Percentiles rank a stretch among this genome's conserved stretches.
Conservation (phyloP, 1,284 basidiomycete species). For the Ceratobasidium papillatum region DNA sequence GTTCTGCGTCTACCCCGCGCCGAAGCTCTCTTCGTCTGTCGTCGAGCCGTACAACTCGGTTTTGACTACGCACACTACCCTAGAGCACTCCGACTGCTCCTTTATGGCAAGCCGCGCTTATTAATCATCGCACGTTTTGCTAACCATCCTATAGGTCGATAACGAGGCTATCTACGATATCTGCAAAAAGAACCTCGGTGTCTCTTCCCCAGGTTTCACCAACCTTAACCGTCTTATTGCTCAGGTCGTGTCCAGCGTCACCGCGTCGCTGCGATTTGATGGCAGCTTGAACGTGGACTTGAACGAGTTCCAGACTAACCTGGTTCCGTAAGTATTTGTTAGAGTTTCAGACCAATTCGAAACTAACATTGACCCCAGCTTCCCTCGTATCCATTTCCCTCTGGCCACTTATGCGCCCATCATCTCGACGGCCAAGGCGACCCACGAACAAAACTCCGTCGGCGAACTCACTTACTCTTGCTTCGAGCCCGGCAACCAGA, state of each 20-base stretch:
- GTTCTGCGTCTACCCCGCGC: constrained; percentile 97
- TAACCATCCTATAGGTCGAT: constrained; percentile 69
- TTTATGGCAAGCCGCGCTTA: constrained; percentile 78
- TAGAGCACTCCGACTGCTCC: constrained; percentile 99
- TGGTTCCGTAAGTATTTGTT: constrained; percentile 80
- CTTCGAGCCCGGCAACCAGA: constrained; percentile 98
- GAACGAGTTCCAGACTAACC: constrained; percentile 98
- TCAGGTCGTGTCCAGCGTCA: constrained; percentile 97
- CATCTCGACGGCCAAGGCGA: constrained; percentile 83
- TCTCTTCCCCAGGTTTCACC: constrained; percentile 87
- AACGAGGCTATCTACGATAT: constrained; percentile 99
- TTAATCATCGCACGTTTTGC: constrained; percentile 14
- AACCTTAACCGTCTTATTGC: constrained; percentile 98
- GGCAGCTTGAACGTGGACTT: constrained; percentile 98
- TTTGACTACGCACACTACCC: constrained; percentile 97
- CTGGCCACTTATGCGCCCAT: constrained; percentile 96
- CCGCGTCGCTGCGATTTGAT: constrained; percentile 96
- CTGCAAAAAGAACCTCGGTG: constrained; percentile 94
- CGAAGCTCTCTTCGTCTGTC: constrained; percentile 93
- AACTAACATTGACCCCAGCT: constrained; percentile 58
- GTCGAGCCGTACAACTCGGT: constrained; percentile 99
- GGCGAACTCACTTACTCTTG: constrained; percentile 98
- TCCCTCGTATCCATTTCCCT: constrained; percentile 99
- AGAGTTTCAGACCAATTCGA: not conserved
- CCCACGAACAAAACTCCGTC: constrained; percentile 97